These are phyloP conservation scores for Magnusiomyces sp. DNA, from an alignment of 1,139 yeast genomes.

Conservation along the genomic window DNA sequence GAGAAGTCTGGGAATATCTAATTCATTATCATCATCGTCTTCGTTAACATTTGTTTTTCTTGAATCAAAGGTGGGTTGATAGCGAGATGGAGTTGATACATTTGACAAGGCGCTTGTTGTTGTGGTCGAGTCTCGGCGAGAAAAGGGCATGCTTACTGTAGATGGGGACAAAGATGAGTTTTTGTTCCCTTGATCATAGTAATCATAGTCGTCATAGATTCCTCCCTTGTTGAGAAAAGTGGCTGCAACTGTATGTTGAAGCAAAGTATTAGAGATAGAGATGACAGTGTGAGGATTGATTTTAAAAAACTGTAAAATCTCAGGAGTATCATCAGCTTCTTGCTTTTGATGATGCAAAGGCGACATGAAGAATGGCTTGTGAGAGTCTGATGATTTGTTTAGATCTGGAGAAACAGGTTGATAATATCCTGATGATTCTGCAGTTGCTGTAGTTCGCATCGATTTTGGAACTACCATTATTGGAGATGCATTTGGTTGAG, in stretches of 20 bases:
- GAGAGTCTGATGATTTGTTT: background rate
- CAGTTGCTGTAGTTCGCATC: too few relatives aligned
- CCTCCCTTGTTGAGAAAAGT: background rate
- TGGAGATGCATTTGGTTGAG: too few relatives aligned
- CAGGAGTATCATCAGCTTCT: background rate
- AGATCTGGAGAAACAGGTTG: background rate
- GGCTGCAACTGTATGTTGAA: background rate
- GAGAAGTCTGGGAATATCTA: constrained; percentile 10
- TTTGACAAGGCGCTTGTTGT: background rate
- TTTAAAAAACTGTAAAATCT: background rate
- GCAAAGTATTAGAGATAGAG: background rate
- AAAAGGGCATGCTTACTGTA: too few relatives aligned
- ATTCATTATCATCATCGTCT: background rate
- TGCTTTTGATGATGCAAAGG: background rate
- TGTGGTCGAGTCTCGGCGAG: background rate
- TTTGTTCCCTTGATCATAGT: too few relatives aligned
- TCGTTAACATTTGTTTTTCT: background rate
- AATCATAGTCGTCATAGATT: too few relatives aligned
- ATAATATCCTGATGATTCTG: too few relatives aligned
- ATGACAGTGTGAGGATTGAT: background rate
- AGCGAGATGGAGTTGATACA: background rate
- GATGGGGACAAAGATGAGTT: too few relatives aligned
- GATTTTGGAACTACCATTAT: too few relatives aligned
- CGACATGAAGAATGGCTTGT: too few relatives aligned
- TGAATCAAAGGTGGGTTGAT: too few relatives aligned